phyloP scores from a whole-genome alignment of 2,329 filamentous ascomycete species.

The Pleurostoma richardsiae region DNA sequence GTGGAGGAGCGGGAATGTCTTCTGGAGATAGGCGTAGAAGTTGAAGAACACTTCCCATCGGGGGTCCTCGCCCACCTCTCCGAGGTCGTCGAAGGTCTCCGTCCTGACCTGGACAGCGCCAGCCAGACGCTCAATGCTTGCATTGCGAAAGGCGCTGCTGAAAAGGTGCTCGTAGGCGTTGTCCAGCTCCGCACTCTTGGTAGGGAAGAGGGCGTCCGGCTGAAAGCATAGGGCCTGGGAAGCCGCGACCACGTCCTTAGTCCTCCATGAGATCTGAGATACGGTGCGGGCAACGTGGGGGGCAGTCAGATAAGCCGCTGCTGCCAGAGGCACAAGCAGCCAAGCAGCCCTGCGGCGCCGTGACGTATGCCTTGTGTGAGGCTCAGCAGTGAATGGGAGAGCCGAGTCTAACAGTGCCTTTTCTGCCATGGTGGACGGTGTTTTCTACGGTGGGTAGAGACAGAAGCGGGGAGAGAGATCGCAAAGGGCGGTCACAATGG shows the following conservation, averaged over 20 bases:
- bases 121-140: slow-evolving; percentile 18
- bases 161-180: slow-evolving; percentile 13
- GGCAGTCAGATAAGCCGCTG: not conserved
- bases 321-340: not conserved
- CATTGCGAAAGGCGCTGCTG: slow-evolving; percentile 14
- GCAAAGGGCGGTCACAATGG: too few species aligned
- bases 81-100: slow-evolving; percentile 18
- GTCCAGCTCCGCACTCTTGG: slow-evolving; percentile 7
- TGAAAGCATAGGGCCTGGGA: slow-evolving; percentile 13
- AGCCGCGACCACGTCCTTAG: not conserved
- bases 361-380: not conserved
- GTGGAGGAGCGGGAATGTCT: slow-evolving; percentile 40
- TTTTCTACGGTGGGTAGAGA: too few species aligned
- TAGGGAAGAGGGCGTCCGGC: slow-evolving; percentile 14
- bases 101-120: slow-evolving; percentile 24
- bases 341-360: not conserved
- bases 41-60: slow-evolving; percentile 1
- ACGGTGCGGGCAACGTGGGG: not conserved
- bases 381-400: not conserved
- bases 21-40: slow-evolving; percentile 2
- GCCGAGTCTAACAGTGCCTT: not conserved
- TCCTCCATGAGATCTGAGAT: not conserved
- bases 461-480: too few species aligned
- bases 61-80: not conserved
- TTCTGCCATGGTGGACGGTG: too few species aligned